Percentiles rank a stretch among this genome's conserved stretches.
These are phyloP conservation scores for Blastosporella zonata DNA, from an alignment of 1,284 basidiomycete species.

Conservation along the genomic window DNA sequence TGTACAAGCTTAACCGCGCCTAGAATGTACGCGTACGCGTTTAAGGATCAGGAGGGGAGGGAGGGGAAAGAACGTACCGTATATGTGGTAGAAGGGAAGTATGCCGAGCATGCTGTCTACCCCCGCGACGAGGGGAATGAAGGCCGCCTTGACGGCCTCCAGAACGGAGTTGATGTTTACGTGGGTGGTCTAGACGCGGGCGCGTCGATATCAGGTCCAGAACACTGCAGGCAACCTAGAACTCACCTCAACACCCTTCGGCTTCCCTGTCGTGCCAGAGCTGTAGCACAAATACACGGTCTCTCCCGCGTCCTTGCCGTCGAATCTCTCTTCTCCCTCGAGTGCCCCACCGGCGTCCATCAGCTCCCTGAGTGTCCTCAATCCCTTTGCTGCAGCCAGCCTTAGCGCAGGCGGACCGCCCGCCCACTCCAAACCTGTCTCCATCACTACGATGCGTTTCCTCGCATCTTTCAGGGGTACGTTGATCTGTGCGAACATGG, in stretches of 20 bases:
- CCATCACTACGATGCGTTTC: constrained; percentile 44
- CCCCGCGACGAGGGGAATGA: constrained; percentile 34
- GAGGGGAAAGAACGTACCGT: constrained; percentile 35
- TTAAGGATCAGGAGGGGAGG: background rate
- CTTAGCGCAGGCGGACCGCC: constrained; percentile 31
- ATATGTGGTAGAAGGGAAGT: constrained; percentile 62
- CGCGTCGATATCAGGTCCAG: background rate
- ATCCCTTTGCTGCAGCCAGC: constrained; percentile 28
- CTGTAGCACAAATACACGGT: constrained; percentile 68
- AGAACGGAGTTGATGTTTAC: constrained; percentile 56
- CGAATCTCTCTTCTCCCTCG: constrained; percentile 47
- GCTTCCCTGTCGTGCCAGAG: constrained; percentile 58
- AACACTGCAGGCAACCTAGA: background rate
- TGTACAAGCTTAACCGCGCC: constrained; percentile 58
- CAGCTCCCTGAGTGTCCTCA: constrained; percentile 41
- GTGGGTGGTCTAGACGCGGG: constrained; percentile 64
- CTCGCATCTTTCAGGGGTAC: constrained; percentile 39
- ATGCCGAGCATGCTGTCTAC: constrained; percentile 54
- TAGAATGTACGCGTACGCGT: constrained; percentile 23
- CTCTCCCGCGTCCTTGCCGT: constrained; percentile 45
- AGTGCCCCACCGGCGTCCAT: constrained; percentile 40
- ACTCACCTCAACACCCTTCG: constrained; percentile 54
- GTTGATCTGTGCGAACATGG: constrained; percentile 42
- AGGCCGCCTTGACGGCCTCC: constrained; percentile 39
- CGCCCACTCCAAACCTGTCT: constrained; percentile 39